Percentiles rank a stretch among this genome's conserved stretches.
phyloP scores from a whole-genome alignment of 179 eudicot genomes.

The Gypsophila paniculata region DNA sequence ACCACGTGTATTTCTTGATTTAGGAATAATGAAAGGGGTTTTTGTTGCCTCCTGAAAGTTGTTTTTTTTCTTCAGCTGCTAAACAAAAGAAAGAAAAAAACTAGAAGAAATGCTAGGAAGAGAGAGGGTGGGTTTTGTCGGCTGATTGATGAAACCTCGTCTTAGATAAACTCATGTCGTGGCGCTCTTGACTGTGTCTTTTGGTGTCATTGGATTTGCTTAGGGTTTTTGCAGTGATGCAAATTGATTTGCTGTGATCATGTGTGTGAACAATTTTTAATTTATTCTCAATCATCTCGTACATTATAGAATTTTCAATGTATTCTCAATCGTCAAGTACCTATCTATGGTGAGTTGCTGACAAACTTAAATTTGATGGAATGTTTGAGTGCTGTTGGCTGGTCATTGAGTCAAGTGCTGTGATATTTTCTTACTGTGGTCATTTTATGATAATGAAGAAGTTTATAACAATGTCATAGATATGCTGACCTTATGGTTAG shows the following conservation, averaged over 20 bases:
- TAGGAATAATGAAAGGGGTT: background rate
- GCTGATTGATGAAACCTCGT: background rate
- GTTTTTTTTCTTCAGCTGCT: background rate
- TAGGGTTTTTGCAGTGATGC: background rate
- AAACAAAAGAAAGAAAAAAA: conserved; percentile 3
- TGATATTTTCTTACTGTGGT: background rate
- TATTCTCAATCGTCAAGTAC: too few relatives aligned
- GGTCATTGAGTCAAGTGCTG: too few relatives aligned
- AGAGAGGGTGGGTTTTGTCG: background rate
- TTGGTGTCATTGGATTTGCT: background rate
- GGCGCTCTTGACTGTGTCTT: background rate
- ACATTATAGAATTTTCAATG: too few relatives aligned
- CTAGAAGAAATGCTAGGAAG: background rate
- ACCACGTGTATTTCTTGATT: background rate
- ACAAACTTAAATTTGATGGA: too few relatives aligned
- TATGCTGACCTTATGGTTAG: background rate
- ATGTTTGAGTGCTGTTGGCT: too few relatives aligned
- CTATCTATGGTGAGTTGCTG: too few relatives aligned
- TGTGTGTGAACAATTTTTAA: background rate
- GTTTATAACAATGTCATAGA: background rate
- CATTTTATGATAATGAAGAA: background rate
- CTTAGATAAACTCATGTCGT: background rate
- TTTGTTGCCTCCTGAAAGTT: background rate
- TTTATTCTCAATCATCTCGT: too few relatives aligned
- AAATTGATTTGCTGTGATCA: background rate